Base-by-base conservation (phyloP, 441 rosid genomes). In the Mallotus japonicus region DNA sequence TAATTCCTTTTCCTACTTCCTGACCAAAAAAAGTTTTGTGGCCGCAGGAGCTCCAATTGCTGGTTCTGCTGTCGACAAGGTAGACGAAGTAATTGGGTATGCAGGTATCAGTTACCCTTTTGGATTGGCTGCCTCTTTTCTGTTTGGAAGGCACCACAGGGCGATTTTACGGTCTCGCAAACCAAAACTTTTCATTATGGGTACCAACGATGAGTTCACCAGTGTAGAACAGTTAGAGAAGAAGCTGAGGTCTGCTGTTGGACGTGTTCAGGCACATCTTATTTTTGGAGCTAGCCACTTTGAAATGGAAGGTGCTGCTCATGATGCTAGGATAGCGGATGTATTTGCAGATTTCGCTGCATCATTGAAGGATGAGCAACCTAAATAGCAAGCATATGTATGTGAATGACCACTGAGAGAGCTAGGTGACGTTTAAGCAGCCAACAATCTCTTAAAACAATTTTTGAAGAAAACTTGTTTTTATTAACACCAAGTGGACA, bases 101-200 rank as follows among this genome's bases (percentile, higher is more conserved):
- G 85, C 86, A 50, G 88, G 98, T 74, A 75, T 93, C 5, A 97
- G 95, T 4, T 92, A 89, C 81, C 97, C 96, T 3, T 93, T 93
- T 20, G 96, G 97, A 44, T 66, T 82, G 79, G 67, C 87, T 67
- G 93, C 96, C 20, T 89, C 95, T 0, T 60, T 93, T 75, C 87
- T 89, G 6, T 92, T 92, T 34, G 96, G 96, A 17, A 73, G 91
- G 19, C 98, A 90, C 82, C 90, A 92, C 73, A 92, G 87, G 72
- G 81, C 88, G 34, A 86, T 92, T 72, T 80, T 92, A 65, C 81
- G 80, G 66, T 88, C 96, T 22, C 81, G 81, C 1, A 93, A 87
- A 69, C 93, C 97, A 1, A 92, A 92, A 76, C 88, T 92, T 76
- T 92, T 93, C 58, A 82, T 93, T 9, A 89, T 92, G 95, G 95